Evolutionary conservation across 192 early-diverging fungal species (phyloP), one percentile per base, ranked within the genome.

Genomic region (Coemansia guatemalensis): DNA sequence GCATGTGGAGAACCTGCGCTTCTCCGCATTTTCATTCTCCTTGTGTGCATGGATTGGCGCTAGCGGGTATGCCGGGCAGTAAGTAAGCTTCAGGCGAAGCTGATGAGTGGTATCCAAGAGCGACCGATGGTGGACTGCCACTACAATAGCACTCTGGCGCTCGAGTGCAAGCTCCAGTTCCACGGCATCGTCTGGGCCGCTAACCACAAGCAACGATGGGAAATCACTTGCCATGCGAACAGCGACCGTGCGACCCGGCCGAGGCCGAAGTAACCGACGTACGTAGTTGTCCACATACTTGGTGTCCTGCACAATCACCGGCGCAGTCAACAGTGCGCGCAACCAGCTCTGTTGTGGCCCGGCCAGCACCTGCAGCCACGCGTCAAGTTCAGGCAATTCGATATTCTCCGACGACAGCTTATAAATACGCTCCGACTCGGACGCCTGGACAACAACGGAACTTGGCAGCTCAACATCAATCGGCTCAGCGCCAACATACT

Each of bases 281-380:
- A 88, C 67, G 30, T 81, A 75, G 70, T 92, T 92, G 57, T 84
- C 72, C 44, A 71, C 64, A 60, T 84, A 84, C 47, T 69, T 73
- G 60, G 82, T 68, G 23, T 83, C 89, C 61, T 93, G 92, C 14
- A 93, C 87, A 50, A 95, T 83, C 25, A 84, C 78, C 4, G 87
- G 73, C 5, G 88, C 72, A 0, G 87, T 89, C 50, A 96, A 68
- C 20, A 94, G 69, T 1, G 94, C 93, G 18, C 86, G 90, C 55
- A 95, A 74, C 95, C 95, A 98, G 51, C 85, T 87, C 56, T 83
- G 84, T 1, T 81, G 62, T 1, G 80, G 65, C 6, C 93, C 92
- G 48, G 90, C 87, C 26, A 97, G 72, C 35, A 67, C 68, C 50
- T 89, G 86, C 14, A 94, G 64, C 88, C 89, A 95, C n/a, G 79